Evolutionary conservation across 148 eudicot species (phyloP).

Genomic region (Rheum nobile): DNA sequence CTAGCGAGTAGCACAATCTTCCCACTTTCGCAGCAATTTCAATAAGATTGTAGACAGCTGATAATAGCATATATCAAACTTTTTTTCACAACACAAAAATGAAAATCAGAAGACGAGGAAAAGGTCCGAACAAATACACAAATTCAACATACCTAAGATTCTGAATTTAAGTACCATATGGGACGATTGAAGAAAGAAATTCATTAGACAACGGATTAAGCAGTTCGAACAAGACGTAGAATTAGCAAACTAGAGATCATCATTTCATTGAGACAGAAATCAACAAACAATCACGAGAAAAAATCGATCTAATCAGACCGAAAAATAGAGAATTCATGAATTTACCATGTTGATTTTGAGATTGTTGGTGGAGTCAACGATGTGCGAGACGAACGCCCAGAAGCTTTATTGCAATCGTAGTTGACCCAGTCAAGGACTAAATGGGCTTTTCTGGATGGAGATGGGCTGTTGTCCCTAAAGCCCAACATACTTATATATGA

Average conservation of each 20-base stretch:
- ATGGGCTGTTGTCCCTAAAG: not conserved
- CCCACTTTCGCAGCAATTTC: not conserved
- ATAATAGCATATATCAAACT: not conserved
- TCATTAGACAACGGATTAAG: not conserved
- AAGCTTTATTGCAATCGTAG: not conserved
- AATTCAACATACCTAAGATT: not conserved
- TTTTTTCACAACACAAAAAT: not conserved
- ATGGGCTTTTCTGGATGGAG: not conserved
- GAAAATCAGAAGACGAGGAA: not conserved
- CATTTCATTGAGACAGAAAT: not conserved
- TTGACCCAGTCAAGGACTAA: not conserved
- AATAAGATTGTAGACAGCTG: not conserved
- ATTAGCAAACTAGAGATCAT: not conserved
- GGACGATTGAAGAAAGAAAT: not conserved
- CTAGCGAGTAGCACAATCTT: not conserved
- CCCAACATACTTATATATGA: not conserved
- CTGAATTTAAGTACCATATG: not conserved
- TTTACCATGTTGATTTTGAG: slow-evolving; percentile 1
- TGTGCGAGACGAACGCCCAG: slow-evolving; percentile 2
- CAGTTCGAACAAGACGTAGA: not conserved
- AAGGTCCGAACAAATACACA: not conserved
- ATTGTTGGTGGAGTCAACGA: slow-evolving; percentile 5
- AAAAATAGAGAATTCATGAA: not conserved
- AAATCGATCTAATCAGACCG: not conserved
- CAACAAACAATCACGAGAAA: not conserved